A percentile compares a stretch with the other conserved stretches of the same genome.
Evolutionary conservation across 768 basidiomycete genomes (phyloP).

Genomic region (Lentinula sp.): DNA sequence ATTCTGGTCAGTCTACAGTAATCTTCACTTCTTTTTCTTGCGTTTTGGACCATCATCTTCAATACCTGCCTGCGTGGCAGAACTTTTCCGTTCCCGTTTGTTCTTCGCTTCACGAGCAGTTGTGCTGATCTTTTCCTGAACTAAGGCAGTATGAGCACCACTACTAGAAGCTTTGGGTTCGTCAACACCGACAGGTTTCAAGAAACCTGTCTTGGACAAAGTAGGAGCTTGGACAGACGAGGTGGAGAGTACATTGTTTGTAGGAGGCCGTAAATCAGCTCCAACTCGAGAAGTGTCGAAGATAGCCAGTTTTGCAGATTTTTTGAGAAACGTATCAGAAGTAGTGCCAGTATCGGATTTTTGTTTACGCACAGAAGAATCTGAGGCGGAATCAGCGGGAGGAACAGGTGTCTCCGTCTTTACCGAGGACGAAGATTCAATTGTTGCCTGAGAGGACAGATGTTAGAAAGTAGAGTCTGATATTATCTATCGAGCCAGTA

Average conservation of each 20-base stretch:
- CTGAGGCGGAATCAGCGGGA: background rate
- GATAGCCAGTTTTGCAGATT: constrained; percentile 34
- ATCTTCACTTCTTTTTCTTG: constrained; percentile 2
- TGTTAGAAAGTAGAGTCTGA: background rate
- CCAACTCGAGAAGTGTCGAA: constrained; percentile 44
- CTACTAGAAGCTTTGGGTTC: constrained; percentile 22
- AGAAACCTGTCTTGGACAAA: constrained; percentile 24
- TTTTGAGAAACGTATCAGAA: constrained; percentile 11
- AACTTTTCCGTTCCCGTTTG: constrained; percentile 1
- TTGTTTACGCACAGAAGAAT: background rate
- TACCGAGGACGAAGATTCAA: background rate
- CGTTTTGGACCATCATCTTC: background rate
- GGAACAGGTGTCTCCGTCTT: background rate
- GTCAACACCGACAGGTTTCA: constrained; percentile 56
- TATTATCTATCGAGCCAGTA: background rate
- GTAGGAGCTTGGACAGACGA: constrained; percentile 1
- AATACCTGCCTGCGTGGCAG: background rate
- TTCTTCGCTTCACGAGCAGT: constrained; percentile 3
- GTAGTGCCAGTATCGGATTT: background rate
- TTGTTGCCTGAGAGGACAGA: background rate
- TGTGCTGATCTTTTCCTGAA: background rate
- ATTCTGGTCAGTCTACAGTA: background rate
- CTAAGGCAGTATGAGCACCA: background rate
- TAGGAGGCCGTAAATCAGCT: constrained; percentile 35
- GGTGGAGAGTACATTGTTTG: constrained; percentile 1